Conservation (phyloP, 2,329 filamentous ascomycete genomes). For the Berkeleyomyces basicola region DNA sequence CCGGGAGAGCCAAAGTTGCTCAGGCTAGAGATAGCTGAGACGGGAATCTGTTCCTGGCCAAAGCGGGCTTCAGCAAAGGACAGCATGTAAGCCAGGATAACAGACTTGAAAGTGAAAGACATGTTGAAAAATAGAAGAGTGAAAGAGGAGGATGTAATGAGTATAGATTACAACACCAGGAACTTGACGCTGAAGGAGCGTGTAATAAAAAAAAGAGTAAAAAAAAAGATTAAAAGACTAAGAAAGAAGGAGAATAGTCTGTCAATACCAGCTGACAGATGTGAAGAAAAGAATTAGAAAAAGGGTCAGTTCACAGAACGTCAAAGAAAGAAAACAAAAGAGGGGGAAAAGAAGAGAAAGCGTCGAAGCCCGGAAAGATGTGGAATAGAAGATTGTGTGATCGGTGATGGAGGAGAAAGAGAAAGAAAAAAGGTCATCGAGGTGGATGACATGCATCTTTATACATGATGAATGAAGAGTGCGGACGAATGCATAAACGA, state of each 20-base stretch:
- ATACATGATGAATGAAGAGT: background rate
- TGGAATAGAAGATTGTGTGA: conserved; percentile 3
- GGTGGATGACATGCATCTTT: background rate
- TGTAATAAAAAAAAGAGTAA: conserved; percentile 22
- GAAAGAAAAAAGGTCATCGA: background rate
- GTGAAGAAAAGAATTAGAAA: conserved; percentile 1
- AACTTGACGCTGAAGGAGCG: conserved; percentile 21
- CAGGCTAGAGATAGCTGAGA: conserved; percentile 36
- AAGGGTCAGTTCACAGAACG: conserved; percentile 11
- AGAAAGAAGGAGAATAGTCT: conserved; percentile 1
- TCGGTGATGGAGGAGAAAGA: conserved; percentile 4
- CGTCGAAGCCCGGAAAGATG: background rate
- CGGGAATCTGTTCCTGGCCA: conserved; percentile 44
- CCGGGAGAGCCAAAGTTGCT: conserved; percentile 39
- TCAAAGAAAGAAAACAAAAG: conserved; percentile 10
- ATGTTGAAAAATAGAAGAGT: conserved; percentile 20
- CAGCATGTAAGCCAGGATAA: conserved; percentile 26
- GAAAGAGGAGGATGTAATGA: conserved; percentile 3
- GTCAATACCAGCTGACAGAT: conserved; percentile 1
- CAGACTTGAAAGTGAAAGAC: conserved; percentile 24
- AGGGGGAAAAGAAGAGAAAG: conserved; percentile 9
- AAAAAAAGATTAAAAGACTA: conserved; percentile 19
- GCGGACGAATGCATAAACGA: background rate
- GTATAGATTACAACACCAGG: conserved; percentile 12
- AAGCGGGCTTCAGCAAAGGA: conserved; percentile 39